Evolutionary conservation across 2,329 filamentous ascomycete genomes (phyloP).

Genomic region (Aspergillus sp.): DNA sequence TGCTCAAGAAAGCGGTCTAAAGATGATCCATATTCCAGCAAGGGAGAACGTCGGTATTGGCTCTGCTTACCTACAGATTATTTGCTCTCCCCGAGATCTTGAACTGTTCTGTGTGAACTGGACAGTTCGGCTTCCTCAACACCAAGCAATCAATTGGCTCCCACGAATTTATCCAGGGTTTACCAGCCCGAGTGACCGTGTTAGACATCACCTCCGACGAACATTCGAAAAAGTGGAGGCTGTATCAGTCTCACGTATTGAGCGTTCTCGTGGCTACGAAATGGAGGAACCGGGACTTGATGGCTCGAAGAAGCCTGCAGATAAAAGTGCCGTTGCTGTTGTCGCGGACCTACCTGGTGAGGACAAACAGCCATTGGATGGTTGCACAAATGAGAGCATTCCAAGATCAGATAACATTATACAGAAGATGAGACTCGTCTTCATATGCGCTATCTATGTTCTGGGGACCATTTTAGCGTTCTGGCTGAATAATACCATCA

Average conservation of each 20-base stretch:
- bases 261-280: background rate
- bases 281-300: background rate
- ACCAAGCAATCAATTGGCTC: conserved; percentile 24
- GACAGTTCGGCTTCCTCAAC: conserved; percentile 19
- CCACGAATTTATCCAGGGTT: conserved; percentile 28
- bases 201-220: conserved; percentile 14
- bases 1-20: conserved; percentile 10
- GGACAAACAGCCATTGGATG: background rate
- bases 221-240: conserved; percentile 5
- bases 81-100: conserved; percentile 28
- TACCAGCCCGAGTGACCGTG: conserved; percentile 11
- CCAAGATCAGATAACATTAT: no score
- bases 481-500: background rate
- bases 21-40: conserved; percentile 24
- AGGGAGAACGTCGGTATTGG: conserved; percentile 13
- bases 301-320: background rate
- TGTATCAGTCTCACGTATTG: background rate
- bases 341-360: background rate
- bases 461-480: background rate
- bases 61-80: conserved; percentile 24
- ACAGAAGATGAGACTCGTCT: background rate
- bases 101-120: conserved; percentile 30
- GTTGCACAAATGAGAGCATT: background rate
- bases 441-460: background rate
- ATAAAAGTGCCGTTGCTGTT: background rate